A percentile compares a stretch with the other conserved stretches of the same genome.
phyloP scores from a whole-genome alignment of 2,329 filamentous ascomycete genomes.

The Graphium sp. region DNA sequence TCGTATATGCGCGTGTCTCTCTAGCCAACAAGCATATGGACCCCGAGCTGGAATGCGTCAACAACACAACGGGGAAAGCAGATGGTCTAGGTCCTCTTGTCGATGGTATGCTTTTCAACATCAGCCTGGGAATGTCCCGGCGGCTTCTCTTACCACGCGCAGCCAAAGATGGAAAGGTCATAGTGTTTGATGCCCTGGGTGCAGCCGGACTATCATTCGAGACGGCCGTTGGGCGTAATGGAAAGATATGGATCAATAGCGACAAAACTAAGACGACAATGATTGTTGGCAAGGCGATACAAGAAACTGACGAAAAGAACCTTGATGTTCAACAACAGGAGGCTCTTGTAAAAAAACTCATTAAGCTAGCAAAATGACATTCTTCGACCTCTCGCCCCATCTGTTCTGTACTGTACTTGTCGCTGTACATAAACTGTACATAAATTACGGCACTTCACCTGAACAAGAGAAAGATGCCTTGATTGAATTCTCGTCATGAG shows the following conservation, averaged over 20 bases:
- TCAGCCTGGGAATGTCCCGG: constrained; percentile 70
- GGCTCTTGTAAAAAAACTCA: constrained; percentile 49
- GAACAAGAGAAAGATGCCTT: neutral
- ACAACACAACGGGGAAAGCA: constrained; percentile 68
- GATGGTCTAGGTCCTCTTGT: constrained; percentile 74
- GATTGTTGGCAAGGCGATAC: constrained; percentile 61
- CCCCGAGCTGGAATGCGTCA: constrained; percentile 79
- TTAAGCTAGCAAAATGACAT: no score
- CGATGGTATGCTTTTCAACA: constrained; percentile 71
- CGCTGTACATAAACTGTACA: no score
- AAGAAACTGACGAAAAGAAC: constrained; percentile 55
- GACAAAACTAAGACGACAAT: constrained; percentile 57
- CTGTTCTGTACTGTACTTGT: no score
- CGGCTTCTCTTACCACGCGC: constrained; percentile 53
- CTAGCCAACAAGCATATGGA: constrained; percentile 71
- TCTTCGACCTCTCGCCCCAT: no score
- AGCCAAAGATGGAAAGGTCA: constrained; percentile 44
- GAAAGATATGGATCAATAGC: constrained; percentile 80
- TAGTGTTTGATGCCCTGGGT: constrained; percentile 66
- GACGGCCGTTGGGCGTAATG: constrained; percentile 84
- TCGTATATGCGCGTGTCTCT: constrained; percentile 78
- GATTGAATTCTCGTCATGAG: no score
- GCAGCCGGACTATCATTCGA: constrained; percentile 70
- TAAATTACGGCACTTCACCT: constrained; percentile 12
- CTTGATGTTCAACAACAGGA: constrained; percentile 50